Base-by-base conservation (phyloP, 78 protist species). In the Monosiga brevicollis region DNA sequence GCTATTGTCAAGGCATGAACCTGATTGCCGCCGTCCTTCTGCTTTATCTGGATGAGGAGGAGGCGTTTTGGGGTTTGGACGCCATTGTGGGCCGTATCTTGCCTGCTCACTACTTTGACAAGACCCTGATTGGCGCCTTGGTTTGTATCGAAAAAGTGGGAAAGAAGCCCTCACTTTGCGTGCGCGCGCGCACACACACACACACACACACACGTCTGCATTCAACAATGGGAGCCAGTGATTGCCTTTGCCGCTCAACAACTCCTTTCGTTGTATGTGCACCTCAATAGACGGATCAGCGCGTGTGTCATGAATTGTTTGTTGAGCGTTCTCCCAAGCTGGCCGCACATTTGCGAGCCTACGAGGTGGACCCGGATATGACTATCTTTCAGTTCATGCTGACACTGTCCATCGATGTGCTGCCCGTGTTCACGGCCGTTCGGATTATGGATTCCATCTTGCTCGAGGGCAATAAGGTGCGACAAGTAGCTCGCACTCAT, bases 61-160 rank as follows among this genome's bases (percentile, higher is more conserved):
- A 24, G 34, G 84, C 89, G 1, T 86, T 86, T 73, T 86, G 89
- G 89, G 73, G 55, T 23, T 38, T 77, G 3, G 71, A 42, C 29
- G 55, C 40, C 72, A 1, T 42, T 25, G 23, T 77, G n/a, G 72
- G 42, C n/a, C 73, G 42, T 6, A 0, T 42, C 38, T 0, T 42
- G 73, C 71, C 81, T 0, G 22, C 62, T 11, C 36, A 40, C 71
- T 77, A 42, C 73, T 77, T 42, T 62, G 42, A 1, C 9, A 20
- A 0, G 41, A 6, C 73, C 25, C 62, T 77, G 39, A 6, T n/a
- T 11, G 71, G 35, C 9, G 2, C 23, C 24, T 62, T 42, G 40
- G 81, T 26, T 32, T 11, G 71, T 55, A 55, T 22, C n/a, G 11
- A 23, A 23, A 55, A 55, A 55, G 71, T 23, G n/a, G n/a, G n/a